Evolutionary conservation across 768 basidiomycete species (phyloP).

Genomic region (Russula earlei): DNA sequence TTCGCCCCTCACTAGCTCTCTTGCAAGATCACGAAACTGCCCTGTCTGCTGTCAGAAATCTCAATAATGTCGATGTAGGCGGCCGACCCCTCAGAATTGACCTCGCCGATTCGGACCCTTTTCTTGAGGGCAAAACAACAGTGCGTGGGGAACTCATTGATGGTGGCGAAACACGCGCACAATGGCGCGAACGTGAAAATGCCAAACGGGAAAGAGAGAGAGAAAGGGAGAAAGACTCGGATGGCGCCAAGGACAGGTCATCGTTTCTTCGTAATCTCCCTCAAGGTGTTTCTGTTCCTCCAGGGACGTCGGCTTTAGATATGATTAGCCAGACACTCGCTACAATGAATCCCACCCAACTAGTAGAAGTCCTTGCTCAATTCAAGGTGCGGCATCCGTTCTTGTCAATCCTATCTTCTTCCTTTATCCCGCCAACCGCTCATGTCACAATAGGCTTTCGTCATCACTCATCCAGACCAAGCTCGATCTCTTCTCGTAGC

Average conservation of each 20-base stretch:
- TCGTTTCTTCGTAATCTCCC: constrained; percentile 63
- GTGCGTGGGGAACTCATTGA: constrained; percentile 75
- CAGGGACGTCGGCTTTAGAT: constrained; percentile 66
- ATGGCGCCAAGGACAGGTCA: constrained; percentile 30
- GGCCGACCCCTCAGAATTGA: constrained; percentile 92
- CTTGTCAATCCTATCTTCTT: not conserved
- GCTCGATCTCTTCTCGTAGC: constrained; percentile 67
- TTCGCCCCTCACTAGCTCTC: not conserved
- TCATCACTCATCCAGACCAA: constrained; percentile 85
- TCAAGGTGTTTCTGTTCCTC: constrained; percentile 61
- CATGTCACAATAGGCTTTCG: constrained; percentile 60
- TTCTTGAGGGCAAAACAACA: constrained; percentile 85
- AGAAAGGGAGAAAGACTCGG: constrained; percentile 1
- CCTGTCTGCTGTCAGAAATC: constrained; percentile 87
- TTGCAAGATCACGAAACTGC: constrained; percentile 91
- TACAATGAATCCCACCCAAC: constrained; percentile 69
- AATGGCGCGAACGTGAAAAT: constrained; percentile 43
- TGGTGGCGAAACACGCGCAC: constrained; percentile 48
- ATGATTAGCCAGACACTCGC: constrained; percentile 81
- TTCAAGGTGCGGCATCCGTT: constrained; percentile 69
- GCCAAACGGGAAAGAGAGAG: constrained; percentile 1
- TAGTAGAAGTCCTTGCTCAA: constrained; percentile 92
- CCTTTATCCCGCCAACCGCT: not conserved
- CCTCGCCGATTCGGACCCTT: constrained; percentile 86
- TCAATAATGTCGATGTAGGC: constrained; percentile 86